Base-by-base conservation (phyloP, 2,329 filamentous ascomycete genomes). In the Chaetoscypha palmicola region DNA sequence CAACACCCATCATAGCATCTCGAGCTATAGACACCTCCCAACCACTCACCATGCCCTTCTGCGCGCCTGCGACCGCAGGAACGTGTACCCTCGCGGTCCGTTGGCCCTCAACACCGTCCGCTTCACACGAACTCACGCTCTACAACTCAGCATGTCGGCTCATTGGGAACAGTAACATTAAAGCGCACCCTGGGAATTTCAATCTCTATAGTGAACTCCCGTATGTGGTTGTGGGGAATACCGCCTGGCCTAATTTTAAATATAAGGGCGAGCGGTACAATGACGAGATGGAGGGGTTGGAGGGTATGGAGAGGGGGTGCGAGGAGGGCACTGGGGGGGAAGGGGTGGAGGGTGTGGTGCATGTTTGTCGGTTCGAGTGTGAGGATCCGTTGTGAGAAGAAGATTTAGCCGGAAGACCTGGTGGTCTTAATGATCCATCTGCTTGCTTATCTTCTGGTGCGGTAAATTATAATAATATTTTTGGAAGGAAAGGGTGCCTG, bases 111-210 rank as follows among this genome's bases (percentile, higher is more conserved):
- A 17, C 21, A 7, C n/a, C 22, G 11, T 26, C 22, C 21, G 24
- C 36, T 23, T 1, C 11, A 2, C 38, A 40, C 17, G 8, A 20
- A 12, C 38, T 40, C 3, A 28, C 14, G 10, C 38, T 40, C 19
- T 40, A 40, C 38, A 40, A 40, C 38, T 40, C 24, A 2, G 16
- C 21, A 24, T 40, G 38, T 21, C 38, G 38, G 5, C 38, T 31
- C 38, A 40, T 40, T 26, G 38, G 38, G 12, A 31, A 39, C n/a
- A 20, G 16, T 9, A 22, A 20, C n/a, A 11, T 40, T 26, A 5
- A 14, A 1, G 10, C 23, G 7, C 8, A 30, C 2, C 17, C 24
- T 1, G 38, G 24, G 14, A 19, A 40, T 8, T 40, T 40, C 26
- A 32, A 40, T 8, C 10, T 40, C 2, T 21, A 40, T 12, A 20